These are phyloP conservation scores for Apiotrichum akiyoshidainum DNA, from an alignment of 1,284 basidiomycete genomes.

Conservation along the genomic window DNA sequence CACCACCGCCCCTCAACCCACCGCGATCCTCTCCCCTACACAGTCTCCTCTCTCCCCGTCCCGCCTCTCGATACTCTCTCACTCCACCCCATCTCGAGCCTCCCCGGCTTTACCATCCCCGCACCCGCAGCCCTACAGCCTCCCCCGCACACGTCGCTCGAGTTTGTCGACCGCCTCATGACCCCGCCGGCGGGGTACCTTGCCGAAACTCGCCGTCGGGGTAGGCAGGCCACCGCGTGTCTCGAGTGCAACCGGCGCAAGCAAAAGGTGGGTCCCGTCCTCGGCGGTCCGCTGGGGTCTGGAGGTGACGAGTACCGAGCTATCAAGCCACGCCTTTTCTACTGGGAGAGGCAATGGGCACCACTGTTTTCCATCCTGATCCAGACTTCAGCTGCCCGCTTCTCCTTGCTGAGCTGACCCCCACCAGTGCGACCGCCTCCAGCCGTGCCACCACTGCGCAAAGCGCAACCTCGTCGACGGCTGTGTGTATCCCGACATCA, in stretches of 20 bases:
- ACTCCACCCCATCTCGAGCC: not conserved
- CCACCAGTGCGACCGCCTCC: slow-evolving; percentile 26
- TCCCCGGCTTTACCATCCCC: not conserved
- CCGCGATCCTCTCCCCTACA: not conserved
- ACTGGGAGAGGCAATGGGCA: no score
- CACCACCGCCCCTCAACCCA: no score
- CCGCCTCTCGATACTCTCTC: not conserved
- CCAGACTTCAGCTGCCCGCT: not conserved
- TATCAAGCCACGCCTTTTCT: not conserved
- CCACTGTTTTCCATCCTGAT: not conserved
- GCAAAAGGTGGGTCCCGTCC: slow-evolving; percentile 20
- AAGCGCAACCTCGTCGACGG: slow-evolving; percentile 23
- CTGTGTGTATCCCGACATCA: slow-evolving; percentile 21
- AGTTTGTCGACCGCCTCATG: slow-evolving; percentile 13
- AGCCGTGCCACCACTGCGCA: slow-evolving; percentile 27
- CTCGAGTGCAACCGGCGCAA: slow-evolving; percentile 31
- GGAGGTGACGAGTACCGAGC: not conserved
- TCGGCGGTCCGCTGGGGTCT: no score
- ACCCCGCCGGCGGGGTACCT: slow-evolving; percentile 3
- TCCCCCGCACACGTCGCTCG: not conserved
- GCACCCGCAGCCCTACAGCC: not conserved
- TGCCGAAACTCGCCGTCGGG: slow-evolving; percentile 15
- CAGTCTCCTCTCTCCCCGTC: not conserved
- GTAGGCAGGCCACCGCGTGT: slow-evolving; percentile 28
- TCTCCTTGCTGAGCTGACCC: not conserved